Base-by-base conservation (phyloP, 208 protist species). In the Naegleria gruberi region DNA sequence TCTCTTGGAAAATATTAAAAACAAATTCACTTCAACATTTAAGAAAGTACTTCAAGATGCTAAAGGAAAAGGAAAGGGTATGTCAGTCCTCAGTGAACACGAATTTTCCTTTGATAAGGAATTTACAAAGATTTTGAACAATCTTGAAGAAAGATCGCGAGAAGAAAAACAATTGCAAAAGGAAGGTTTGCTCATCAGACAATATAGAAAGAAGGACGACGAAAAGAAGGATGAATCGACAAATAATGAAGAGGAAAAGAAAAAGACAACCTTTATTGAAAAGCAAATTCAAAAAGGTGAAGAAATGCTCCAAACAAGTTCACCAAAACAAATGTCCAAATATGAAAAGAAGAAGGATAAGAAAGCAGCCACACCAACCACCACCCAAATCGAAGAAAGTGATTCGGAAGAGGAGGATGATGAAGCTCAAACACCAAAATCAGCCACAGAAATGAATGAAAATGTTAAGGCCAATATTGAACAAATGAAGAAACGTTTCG, bases 1-100 rank as follows among this genome's bases (percentile, higher is more conserved):
- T 26, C 95, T 99, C 89, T 91, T 99, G 87, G 89, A 92, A 74
- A 92, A 94, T 19, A 92, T 98, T 19, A 95, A 95, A 51, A 51
- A 92, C 34, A 91, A 89, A 34, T 98, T 98, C 91, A 86, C 92
- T 46, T 92, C 87, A 19, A 91, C 90, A 30, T 95, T 91, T 90
- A 92, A 87, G 65, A 90, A 89, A 40, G 74, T 46, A 4, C 42
- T 94, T 30, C 37, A 51, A 26, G 37, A 26, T 7, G 90, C 43
- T 90, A 34, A 91, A 86, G 26, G 34, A 42, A 82, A 42, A 37
- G 74, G 37, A 82, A 40, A 40, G 17, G 37, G 37, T 42, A 42
- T 17, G 34, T 12, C 30, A 37, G 10, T 26, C 2, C 65, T 77
- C 6, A 77, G 65, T 37, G n/a, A 77, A 37, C 6, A 37, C 8